Conservation (phyloP, 202 grass and related monocot species). For the Setaria viridis region DNA sequence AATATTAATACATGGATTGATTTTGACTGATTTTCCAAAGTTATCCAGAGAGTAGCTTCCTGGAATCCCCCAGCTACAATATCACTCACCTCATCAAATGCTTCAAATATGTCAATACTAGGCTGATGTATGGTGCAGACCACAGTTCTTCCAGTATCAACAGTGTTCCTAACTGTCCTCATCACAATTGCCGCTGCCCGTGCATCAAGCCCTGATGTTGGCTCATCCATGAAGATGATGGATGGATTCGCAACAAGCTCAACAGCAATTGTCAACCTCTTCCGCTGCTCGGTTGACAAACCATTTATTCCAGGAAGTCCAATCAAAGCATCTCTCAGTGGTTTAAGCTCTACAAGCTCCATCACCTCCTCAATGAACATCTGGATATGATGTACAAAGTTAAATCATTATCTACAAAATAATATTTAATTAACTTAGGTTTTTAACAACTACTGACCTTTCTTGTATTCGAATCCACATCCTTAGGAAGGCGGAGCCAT, state of each 20-base stretch:
- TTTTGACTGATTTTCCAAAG: too few relatives aligned
- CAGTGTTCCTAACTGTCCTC: constrained; percentile 85
- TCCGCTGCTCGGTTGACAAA: constrained; percentile 79
- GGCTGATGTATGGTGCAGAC: constrained; percentile 96
- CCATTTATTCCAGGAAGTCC: constrained; percentile 81
- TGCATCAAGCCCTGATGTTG: constrained; percentile 90
- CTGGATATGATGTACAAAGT: constrained; percentile 42
- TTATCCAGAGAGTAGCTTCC: too few relatives aligned
- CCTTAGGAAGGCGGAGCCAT: constrained; percentile 67
- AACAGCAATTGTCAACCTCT: constrained; percentile 82
- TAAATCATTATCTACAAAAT: neutral
- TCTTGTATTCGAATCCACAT: constrained; percentile 69
- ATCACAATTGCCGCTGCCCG: constrained; percentile 90
- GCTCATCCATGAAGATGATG: constrained; percentile 97
- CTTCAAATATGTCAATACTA: constrained; percentile 94
- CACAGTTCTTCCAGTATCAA: constrained; percentile 82
- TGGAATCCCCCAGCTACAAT: neutral
- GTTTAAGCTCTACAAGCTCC: constrained; percentile 79
- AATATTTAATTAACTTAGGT: too few relatives aligned
- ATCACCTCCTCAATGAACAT: constrained; percentile 84
- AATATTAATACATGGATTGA: too few relatives aligned
- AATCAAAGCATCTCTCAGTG: constrained; percentile 66
- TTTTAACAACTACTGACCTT: constrained; percentile 39
- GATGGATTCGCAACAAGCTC: constrained; percentile 94
- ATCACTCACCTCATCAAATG: constrained; percentile 80